Conservation (phyloP, 345 rosid species). For the Eucalyptus cladocalyx region DNA sequence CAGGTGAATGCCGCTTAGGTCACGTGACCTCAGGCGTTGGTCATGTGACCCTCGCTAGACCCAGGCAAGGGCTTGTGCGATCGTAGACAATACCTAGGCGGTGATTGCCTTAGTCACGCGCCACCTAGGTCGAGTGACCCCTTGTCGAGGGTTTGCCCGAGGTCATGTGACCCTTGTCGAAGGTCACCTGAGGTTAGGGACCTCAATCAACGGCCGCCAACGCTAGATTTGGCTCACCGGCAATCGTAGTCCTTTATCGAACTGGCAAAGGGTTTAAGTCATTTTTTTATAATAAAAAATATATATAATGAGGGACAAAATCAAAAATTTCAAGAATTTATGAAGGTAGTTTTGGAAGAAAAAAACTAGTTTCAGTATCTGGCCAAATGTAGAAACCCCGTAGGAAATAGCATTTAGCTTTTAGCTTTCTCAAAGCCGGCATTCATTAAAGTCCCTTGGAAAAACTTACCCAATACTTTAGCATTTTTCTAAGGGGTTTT, state of each 20-base stretch:
- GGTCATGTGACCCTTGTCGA: too few relatives aligned
- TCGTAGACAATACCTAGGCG: rapidly evolving
- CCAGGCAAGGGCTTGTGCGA: rapidly evolving
- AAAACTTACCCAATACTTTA: rapidly evolving
- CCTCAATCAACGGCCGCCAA: rapidly evolving
- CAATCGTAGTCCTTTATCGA: rapidly evolving
- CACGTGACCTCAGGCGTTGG: rapidly evolving
- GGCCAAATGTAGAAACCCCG: rapidly evolving
- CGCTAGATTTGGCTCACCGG: rapidly evolving
- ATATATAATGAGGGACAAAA: too few relatives aligned
- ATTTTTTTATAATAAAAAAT: too few relatives aligned
- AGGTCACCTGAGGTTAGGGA: rapidly evolving
- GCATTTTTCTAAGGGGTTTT: rapidly evolving
- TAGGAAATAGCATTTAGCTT: rapidly evolving
- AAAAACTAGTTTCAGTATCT: rapidly evolving
- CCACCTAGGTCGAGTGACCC: rapidly evolving
- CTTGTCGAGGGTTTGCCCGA: too few relatives aligned
- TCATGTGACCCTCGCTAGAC: rapidly evolving
- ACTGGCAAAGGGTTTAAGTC: rapidly evolving
- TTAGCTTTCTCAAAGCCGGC: rapidly evolving
- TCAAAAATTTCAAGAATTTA: too few relatives aligned
- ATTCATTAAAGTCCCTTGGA: rapidly evolving
- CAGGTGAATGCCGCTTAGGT: rapidly evolving
- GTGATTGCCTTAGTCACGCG: rapidly evolving
- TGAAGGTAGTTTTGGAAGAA: rapidly evolving